A percentile compares a stretch with the other conserved stretches of the same genome.
phyloP scores from a whole-genome alignment of 768 basidiomycete species.

The Termitomyces sp. region DNA sequence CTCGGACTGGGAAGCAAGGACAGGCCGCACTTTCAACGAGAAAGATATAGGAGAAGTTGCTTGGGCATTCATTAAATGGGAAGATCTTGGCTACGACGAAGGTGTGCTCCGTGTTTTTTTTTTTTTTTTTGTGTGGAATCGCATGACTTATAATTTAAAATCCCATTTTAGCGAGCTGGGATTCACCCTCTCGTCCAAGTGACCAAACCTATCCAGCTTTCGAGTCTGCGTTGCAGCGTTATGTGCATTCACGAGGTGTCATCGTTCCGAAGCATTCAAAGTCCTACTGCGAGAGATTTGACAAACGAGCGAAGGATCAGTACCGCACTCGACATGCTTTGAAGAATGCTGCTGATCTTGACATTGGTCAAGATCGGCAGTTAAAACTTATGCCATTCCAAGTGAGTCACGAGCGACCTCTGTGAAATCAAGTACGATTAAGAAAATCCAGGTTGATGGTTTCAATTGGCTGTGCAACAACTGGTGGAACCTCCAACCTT shows the following conservation, averaged over 20 bases:
- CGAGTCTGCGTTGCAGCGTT: slow-evolving; percentile 61
- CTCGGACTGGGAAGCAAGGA: slow-evolving; percentile 55
- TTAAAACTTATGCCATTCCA: slow-evolving; percentile 87
- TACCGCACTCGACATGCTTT: slow-evolving; percentile 44
- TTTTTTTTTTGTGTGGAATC: no score
- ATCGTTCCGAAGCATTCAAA: slow-evolving; percentile 48
- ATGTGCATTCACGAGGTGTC: slow-evolving; percentile 58
- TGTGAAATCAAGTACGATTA: neutral
- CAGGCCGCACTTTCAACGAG: slow-evolving; percentile 34
- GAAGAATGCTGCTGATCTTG: slow-evolving; percentile 50
- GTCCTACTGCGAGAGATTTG: slow-evolving; percentile 38
- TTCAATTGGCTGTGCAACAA: slow-evolving; percentile 85
- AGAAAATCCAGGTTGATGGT: slow-evolving; percentile 57
- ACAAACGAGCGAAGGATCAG: slow-evolving; percentile 52
- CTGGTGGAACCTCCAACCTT: slow-evolving; percentile 83
- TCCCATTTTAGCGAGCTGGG: slow-evolving; percentile 74
- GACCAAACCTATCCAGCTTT: slow-evolving; percentile 64
- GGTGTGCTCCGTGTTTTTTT: slow-evolving; percentile 37
- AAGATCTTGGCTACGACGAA: slow-evolving; percentile 89
- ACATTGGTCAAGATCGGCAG: slow-evolving; percentile 60
- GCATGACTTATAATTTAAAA: neutral
- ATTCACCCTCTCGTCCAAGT: slow-evolving; percentile 69
- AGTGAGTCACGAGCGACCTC: slow-evolving; percentile 32
- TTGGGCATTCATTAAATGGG: slow-evolving; percentile 92
- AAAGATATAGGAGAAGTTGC: slow-evolving; percentile 59